phyloP scores from a whole-genome alignment of 2,329 filamentous ascomycete species.

The Chrysosporium keratinophilum region DNA sequence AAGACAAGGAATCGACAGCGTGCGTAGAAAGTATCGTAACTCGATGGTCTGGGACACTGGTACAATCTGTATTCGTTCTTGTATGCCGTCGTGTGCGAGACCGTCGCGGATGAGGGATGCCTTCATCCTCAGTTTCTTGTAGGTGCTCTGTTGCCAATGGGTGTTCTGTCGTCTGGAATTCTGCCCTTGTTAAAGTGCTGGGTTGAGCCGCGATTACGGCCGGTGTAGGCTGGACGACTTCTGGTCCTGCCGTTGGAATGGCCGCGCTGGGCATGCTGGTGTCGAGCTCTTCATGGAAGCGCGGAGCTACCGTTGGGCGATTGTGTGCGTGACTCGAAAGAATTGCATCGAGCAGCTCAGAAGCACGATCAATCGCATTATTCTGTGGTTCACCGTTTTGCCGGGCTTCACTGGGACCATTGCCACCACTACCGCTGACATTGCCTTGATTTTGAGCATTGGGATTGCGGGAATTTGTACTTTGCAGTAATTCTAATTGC shows the following conservation, averaged over 20 bases:
- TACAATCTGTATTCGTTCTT: conserved; percentile 1
- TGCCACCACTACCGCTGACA: neutral
- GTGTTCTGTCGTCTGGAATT: neutral
- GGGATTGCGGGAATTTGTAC: conserved; percentile 23
- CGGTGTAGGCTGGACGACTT: neutral
- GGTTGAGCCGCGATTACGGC: conserved; percentile 1
- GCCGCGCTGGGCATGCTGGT: neutral
- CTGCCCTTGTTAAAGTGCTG: neutral
- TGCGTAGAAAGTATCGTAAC: conserved; percentile 36
- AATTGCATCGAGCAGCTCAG: conserved; percentile 30
- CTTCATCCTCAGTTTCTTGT: neutral
- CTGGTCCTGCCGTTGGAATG: neutral
- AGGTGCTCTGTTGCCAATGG: conserved; percentile 9
- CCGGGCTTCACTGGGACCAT: conserved; percentile 13
- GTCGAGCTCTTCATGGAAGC: conserved; percentile 7
- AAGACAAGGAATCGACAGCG: conserved; percentile 34
- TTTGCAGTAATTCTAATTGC: conserved; percentile 33
- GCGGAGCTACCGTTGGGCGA: neutral
- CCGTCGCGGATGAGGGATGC: conserved; percentile 16
- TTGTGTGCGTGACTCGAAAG: conserved; percentile 19
- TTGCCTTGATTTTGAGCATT: conserved; percentile 18
- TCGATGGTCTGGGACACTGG: conserved; percentile 24
- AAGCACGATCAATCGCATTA: conserved; percentile 22
- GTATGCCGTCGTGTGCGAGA: conserved; percentile 17
- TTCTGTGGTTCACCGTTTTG: conserved; percentile 18